phyloP scores from a whole-genome alignment of 108 stramenopile species.

The Epithemia pelagica region DNA sequence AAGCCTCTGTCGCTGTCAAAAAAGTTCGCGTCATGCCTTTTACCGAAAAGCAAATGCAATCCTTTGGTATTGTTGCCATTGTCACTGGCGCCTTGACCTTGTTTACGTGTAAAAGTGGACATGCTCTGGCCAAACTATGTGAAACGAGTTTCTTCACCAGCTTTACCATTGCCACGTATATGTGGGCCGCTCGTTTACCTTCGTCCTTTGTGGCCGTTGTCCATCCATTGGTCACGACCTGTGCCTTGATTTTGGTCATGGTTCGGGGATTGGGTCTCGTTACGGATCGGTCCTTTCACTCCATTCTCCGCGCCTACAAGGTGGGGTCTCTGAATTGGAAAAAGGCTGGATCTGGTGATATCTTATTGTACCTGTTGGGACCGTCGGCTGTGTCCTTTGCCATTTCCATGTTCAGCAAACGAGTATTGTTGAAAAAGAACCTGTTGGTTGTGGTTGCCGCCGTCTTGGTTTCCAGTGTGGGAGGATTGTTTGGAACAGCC shows the following conservation, averaged over 20 bases:
- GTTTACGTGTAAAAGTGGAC: not conserved
- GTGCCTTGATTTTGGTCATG: slow-evolving; percentile 28
- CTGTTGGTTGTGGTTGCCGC: slow-evolving; percentile 49
- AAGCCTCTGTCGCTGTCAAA: not conserved
- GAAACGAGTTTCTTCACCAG: slow-evolving; percentile 45
- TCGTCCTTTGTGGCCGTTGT: slow-evolving; percentile 50
- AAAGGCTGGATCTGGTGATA: slow-evolving; percentile 65
- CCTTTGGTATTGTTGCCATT: not conserved
- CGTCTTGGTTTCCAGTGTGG: slow-evolving; percentile 55
- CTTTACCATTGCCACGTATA: slow-evolving; percentile 52
- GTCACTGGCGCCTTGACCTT: not conserved
- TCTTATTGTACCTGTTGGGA: slow-evolving; percentile 63
- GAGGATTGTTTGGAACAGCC: slow-evolving; percentile 72
- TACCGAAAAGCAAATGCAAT: not conserved
- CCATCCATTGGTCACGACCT: slow-evolving; percentile 69
- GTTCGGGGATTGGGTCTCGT: slow-evolving; percentile 23
- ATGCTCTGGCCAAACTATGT: slow-evolving; percentile 26
- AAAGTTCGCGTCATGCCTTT: not conserved
- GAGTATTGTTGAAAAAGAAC: slow-evolving; percentile 56
- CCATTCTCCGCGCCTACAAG: slow-evolving; percentile 54
- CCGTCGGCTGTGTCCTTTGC: slow-evolving; percentile 74
- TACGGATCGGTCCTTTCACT: slow-evolving; percentile 37
- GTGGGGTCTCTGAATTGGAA: slow-evolving; percentile 47
- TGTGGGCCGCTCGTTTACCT: slow-evolving; percentile 64
- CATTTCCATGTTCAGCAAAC: slow-evolving; percentile 60